Evolutionary conservation across 371 early-diverging fungal genomes (phyloP).

Genomic region (Phascolomyces articulosus): DNA sequence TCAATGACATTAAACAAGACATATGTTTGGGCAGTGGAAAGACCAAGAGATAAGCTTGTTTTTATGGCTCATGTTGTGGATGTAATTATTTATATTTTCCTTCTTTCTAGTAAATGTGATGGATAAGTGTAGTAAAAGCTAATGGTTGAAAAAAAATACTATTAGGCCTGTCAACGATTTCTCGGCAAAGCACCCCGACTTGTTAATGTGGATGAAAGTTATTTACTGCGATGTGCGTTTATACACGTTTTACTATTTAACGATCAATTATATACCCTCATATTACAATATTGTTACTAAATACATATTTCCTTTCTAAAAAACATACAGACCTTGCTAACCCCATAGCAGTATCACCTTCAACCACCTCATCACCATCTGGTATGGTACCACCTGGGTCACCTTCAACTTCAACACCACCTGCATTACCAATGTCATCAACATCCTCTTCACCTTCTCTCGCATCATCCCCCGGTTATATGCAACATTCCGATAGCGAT

Average conservation of each 20-base stretch:
- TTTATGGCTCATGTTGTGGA: slow-evolving; percentile 53
- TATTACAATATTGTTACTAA: too few relatives aligned
- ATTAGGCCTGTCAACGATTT: slow-evolving; percentile 42
- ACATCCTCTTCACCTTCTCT: not conserved
- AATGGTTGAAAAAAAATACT: not conserved
- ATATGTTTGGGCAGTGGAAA: slow-evolving; percentile 57
- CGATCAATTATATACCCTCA: not conserved
- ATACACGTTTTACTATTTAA: not conserved
- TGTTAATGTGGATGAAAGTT: slow-evolving; percentile 48
- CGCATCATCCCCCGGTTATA: not conserved
- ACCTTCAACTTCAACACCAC: not conserved
- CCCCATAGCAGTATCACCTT: slow-evolving; percentile 20
- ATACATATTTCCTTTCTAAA: too few relatives aligned
- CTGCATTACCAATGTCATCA: not conserved
- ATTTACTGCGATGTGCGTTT: slow-evolving; percentile 42
- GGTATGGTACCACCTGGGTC: not conserved
- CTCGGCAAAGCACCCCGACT: slow-evolving; percentile 42
- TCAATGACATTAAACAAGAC: slow-evolving; percentile 48
- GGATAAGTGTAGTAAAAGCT: too few relatives aligned
- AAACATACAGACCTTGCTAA: slow-evolving; percentile 4
- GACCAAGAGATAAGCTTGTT: slow-evolving; percentile 46
- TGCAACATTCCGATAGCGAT: slow-evolving; percentile 1
- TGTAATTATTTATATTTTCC: slow-evolving; percentile 32
- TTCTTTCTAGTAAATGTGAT: too few relatives aligned
- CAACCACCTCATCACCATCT: slow-evolving; percentile 23